These are phyloP conservation scores for Globisporangium spiculum DNA, from an alignment of 352 stramenopile species.

Conservation along the genomic window DNA sequence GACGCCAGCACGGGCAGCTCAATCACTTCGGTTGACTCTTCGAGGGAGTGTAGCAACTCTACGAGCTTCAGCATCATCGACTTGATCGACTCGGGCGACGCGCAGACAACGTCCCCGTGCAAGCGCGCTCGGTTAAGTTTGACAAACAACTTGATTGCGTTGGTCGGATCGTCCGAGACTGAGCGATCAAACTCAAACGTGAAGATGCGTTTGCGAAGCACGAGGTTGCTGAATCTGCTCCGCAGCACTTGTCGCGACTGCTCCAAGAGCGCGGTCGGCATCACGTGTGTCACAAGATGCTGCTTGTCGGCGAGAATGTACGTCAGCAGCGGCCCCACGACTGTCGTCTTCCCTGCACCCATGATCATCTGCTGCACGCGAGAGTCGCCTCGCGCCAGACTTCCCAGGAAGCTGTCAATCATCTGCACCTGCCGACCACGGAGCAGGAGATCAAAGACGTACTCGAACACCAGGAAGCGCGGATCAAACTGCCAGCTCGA, in stretches of 20 bases:
- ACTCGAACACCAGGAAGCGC: constrained; percentile 99
- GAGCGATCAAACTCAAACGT: constrained; percentile 98
- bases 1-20: constrained; percentile 49
- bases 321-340: constrained; percentile 97
- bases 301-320: constrained; percentile 97
- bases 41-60: constrained; percentile 89
- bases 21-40: constrained; percentile 77
- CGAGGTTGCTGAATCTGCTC: constrained; percentile 95
- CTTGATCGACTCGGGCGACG: constrained; percentile 98
- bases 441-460: constrained; percentile 98
- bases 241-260: constrained; percentile 97
- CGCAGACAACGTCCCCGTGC: constrained; percentile 95
- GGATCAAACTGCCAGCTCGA: constrained; percentile 91
- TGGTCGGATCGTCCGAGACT: constrained; percentile 76
- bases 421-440: constrained; percentile 98
- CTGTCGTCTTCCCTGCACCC: constrained; percentile 99
- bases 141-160: constrained; percentile 60
- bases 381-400: constrained; percentile 66
- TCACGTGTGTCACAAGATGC: constrained; percentile 96
- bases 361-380: constrained; percentile 99
- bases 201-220: constrained; percentile 98
- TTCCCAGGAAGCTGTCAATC: constrained; percentile 97
- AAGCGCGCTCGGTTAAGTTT: constrained; percentile 90
- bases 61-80: constrained; percentile 99
- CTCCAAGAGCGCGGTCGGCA: constrained; percentile 98